phyloP scores from a whole-genome alignment of 805 yeast genomes.

The Geotrichum ghanense region DNA sequence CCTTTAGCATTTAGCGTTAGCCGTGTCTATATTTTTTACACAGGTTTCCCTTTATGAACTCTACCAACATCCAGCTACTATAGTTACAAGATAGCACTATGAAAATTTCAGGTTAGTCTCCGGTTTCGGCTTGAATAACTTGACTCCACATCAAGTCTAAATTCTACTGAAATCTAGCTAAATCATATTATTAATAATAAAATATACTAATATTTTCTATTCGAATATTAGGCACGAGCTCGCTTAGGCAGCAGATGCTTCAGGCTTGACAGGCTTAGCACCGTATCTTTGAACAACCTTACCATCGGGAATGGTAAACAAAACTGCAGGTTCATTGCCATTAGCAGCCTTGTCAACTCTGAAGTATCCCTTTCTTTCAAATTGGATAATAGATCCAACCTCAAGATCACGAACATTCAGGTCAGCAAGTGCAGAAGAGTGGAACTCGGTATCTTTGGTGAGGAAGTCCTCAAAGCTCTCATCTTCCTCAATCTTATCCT shows the following conservation, averaged over 20 bases:
- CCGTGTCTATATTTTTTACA: no score
- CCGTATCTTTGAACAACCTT: constrained; percentile 70
- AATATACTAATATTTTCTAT: no score
- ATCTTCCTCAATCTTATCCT: constrained; percentile 89
- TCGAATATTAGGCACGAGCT: no score
- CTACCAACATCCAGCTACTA: no score
- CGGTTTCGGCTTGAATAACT: no score
- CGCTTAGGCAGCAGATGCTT: not conserved
- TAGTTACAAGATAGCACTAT: no score
- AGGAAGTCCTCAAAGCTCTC: constrained; percentile 88
- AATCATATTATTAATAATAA: no score
- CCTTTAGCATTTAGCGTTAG: no score
- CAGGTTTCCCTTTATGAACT: no score
- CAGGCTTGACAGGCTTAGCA: constrained; percentile 33
- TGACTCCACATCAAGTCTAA: no score
- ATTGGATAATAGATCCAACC: constrained; percentile 82
- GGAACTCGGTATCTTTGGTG: constrained; percentile 81
- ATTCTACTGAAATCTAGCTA: no score
- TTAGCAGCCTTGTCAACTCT: constrained; percentile 52
- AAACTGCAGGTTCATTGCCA: constrained; percentile 55
- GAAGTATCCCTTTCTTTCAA: constrained; percentile 95
- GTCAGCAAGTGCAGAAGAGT: constrained; percentile 67
- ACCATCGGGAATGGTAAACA: constrained; percentile 95
- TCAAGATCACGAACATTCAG: constrained; percentile 62
- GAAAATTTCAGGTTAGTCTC: no score